A percentile compares a stretch with the other conserved stretches of the same genome.
These are phyloP conservation scores for Lenzites betulinus DNA, from an alignment of 768 basidiomycete genomes.

Conservation along the genomic window DNA sequence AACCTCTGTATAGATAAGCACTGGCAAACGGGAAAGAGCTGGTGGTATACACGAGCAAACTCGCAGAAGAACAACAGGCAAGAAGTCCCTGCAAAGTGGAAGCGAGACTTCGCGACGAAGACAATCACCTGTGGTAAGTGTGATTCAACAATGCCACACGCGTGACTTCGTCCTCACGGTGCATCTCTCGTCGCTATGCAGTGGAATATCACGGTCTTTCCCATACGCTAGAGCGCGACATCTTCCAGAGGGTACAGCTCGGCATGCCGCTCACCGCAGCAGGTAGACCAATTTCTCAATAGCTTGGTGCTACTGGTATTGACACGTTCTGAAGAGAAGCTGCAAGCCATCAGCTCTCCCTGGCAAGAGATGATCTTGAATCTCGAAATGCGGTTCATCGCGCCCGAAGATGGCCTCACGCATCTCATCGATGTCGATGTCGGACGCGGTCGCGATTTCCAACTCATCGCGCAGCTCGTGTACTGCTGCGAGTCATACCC, in stretches of 20 bases:
- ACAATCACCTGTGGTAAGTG: slow-evolving; percentile 68
- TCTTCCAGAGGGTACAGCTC: slow-evolving; percentile 82
- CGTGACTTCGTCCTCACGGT: too few species aligned
- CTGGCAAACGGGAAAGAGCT: slow-evolving; percentile 56
- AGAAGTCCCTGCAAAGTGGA: slow-evolving; percentile 56
- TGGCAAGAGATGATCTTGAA: slow-evolving; percentile 67
- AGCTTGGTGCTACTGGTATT: neutral
- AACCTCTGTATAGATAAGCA: slow-evolving; percentile 51
- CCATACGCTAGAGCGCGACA: slow-evolving; percentile 66
- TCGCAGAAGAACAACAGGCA: slow-evolving; percentile 43
- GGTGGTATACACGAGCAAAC: slow-evolving; percentile 60
- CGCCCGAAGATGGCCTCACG: slow-evolving; percentile 59
- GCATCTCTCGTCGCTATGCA: slow-evolving; percentile 26
- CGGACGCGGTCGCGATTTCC: slow-evolving; percentile 74
- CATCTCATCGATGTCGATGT: slow-evolving; percentile 61
- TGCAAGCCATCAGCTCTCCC: slow-evolving; percentile 75
- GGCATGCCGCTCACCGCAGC: slow-evolving; percentile 75
- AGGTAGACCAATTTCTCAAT: slow-evolving; percentile 46
- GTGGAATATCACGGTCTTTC: slow-evolving; percentile 68
- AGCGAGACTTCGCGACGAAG: slow-evolving; percentile 53
- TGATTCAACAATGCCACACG: neutral
- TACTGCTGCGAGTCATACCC: slow-evolving; percentile 63
- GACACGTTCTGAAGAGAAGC: slow-evolving; percentile 54
- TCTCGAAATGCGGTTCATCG: slow-evolving; percentile 58
- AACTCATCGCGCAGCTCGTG: slow-evolving; percentile 68